Conservation (phyloP, 1,284 basidiomycete species). For the Leccinum subspadiceum region DNA sequence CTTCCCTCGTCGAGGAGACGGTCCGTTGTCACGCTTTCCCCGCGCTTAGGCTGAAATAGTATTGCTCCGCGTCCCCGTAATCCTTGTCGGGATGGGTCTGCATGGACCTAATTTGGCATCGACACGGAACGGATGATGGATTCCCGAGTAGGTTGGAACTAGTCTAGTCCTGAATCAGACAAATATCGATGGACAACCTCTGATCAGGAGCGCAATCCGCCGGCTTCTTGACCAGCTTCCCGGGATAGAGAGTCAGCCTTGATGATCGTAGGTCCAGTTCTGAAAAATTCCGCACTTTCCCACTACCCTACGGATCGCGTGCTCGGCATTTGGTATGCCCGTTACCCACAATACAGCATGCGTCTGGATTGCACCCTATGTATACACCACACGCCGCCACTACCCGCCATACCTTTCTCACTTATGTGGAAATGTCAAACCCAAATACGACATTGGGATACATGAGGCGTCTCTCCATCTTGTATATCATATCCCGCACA, state of each 20-base stretch:
- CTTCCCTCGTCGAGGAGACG: background rate
- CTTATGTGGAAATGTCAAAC: background rate
- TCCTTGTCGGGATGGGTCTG: background rate
- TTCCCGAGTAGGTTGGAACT: background rate
- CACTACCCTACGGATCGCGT: background rate
- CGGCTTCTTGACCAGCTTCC: background rate
- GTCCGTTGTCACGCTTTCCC: background rate
- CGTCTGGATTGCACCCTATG: slow-evolving; percentile 1
- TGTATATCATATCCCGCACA: background rate
- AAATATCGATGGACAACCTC: background rate
- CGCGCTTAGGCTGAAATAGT: background rate
- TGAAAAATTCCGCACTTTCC: background rate
- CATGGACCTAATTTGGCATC: background rate
- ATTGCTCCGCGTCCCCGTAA: background rate
- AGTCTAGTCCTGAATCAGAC: background rate
- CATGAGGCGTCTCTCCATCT: background rate
- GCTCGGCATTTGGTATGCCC: background rate
- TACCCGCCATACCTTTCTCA: background rate
- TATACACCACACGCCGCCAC: background rate
- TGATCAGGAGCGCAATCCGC: background rate
- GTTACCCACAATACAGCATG: background rate
- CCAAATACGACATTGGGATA: background rate
- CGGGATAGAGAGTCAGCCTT: background rate
- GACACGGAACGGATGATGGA: background rate
- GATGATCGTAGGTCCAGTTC: background rate